Conservation (phyloP, 495 filamentous ascomycete species). For the Neurospora terricola region DNA sequence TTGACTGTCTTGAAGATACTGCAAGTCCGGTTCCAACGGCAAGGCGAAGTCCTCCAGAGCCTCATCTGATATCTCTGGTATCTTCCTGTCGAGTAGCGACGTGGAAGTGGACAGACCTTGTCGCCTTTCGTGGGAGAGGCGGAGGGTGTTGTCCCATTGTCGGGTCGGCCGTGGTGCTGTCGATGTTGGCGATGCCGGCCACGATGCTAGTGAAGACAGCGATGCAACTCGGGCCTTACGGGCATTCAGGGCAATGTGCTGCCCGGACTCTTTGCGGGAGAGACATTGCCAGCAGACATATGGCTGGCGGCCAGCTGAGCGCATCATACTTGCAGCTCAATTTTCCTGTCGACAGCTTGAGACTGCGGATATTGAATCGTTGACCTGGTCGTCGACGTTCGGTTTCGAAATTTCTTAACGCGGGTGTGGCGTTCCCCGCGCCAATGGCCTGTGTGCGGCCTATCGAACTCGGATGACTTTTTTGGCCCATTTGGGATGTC, state of each 20-base stretch:
- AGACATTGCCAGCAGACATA: conserved; percentile 26
- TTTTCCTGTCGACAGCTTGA: not conserved
- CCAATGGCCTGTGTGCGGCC: not conserved
- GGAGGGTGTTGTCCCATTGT: not conserved
- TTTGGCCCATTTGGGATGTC: not conserved
- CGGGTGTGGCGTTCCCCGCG: not conserved
- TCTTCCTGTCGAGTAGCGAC: not conserved
- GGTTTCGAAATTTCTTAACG: not conserved
- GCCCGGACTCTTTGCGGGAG: not conserved
- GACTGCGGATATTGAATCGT: not conserved
- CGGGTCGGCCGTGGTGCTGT: not conserved
- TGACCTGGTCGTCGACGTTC: not conserved
- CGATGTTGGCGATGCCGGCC: not conserved
- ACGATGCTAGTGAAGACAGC: not conserved
- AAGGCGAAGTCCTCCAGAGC: not conserved
- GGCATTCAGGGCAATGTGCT: not conserved
- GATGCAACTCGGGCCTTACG: not conserved
- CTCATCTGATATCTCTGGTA: not conserved
- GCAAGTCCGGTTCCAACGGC: not conserved
- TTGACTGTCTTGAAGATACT: not conserved
- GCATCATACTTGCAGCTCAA: conserved; percentile 13
- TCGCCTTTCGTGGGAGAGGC: not conserved
- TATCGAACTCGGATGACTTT: conserved; percentile 14
- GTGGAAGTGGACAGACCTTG: not conserved
- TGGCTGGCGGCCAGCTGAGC: conserved; percentile 11